phyloP scores from a whole-genome alignment of 1,284 basidiomycete genomes.

The Cutaneotrichosporon sp. region DNA sequence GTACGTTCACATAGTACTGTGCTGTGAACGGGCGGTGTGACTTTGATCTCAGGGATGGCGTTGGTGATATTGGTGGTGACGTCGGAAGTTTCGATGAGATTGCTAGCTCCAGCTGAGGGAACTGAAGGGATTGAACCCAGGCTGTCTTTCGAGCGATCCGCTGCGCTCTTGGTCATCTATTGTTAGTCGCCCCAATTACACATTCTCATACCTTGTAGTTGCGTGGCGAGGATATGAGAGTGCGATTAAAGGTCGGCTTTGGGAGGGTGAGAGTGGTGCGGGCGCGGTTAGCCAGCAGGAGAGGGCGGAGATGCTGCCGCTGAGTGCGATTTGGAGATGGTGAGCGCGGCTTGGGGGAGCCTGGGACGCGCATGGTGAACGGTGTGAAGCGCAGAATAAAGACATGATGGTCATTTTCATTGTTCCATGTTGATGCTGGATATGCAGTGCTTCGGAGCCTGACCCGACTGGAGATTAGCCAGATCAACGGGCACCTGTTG shows the following conservation, averaged over 20 bases:
- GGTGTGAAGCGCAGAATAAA: neutral
- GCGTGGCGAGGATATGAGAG: neutral
- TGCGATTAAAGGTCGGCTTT: neutral
- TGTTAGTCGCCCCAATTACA: neutral
- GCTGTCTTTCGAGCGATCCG: neutral
- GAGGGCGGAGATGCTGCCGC: neutral
- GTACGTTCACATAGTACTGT: neutral
- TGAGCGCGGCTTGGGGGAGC: neutral
- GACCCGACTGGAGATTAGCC: neutral
- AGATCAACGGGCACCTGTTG: neutral
- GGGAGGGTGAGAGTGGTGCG: neutral
- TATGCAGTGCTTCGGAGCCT: neutral
- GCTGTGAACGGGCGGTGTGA: neutral
- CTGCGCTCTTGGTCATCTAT: slow-evolving; percentile 6
- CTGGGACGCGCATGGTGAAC: neutral
- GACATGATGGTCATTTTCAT: neutral
- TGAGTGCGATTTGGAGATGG: neutral
- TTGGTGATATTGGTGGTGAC: neutral
- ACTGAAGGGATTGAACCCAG: neutral
- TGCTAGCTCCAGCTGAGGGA: neutral
- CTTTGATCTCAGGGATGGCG: neutral
- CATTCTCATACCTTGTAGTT: neutral
- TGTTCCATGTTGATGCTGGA: neutral
- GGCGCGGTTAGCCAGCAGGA: slow-evolving; percentile 1
- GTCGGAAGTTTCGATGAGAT: neutral